Evolutionary conservation across 371 early-diverging fungal genomes (phyloP).

Genomic region (Nematocida sp.): DNA sequence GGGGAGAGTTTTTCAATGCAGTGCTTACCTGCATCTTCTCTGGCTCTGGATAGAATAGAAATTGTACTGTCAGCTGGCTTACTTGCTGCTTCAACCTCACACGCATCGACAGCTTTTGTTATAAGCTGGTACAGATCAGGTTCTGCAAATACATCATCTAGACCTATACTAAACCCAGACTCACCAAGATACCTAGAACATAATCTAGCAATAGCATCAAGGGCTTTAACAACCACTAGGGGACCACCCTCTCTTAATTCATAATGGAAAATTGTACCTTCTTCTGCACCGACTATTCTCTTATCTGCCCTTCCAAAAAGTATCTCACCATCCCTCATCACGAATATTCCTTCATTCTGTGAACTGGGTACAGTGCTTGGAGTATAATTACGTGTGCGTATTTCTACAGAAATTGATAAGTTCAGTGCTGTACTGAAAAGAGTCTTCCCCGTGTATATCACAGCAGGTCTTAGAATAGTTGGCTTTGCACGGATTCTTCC

Average conservation of each 20-base stretch:
- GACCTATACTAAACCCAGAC: slow-evolving; percentile 52
- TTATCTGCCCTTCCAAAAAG: slow-evolving; percentile 41
- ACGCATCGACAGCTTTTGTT: slow-evolving; percentile 38
- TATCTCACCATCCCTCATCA: slow-evolving; percentile 48
- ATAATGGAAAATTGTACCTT: slow-evolving; percentile 46
- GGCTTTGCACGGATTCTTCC: slow-evolving; percentile 79
- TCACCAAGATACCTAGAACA: slow-evolving; percentile 57
- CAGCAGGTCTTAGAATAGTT: slow-evolving; percentile 77
- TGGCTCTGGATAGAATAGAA: slow-evolving; percentile 80
- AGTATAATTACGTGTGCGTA: slow-evolving; percentile 12
- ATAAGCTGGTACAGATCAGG: slow-evolving; percentile 1
- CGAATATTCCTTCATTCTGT: slow-evolving; percentile 34
- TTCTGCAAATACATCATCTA: slow-evolving; percentile 51
- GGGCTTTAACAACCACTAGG: slow-evolving; percentile 29
- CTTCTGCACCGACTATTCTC: slow-evolving; percentile 52
- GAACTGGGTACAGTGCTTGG: background rate
- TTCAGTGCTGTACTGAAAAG: slow-evolving; percentile 71
- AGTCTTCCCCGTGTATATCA: slow-evolving; percentile 75
- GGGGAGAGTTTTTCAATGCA: slow-evolving; percentile 85
- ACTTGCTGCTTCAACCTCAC: slow-evolving; percentile 33
- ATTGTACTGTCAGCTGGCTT: slow-evolving; percentile 70
- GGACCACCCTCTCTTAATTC: slow-evolving; percentile 37
- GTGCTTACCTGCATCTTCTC: slow-evolving; percentile 88
- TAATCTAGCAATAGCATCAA: slow-evolving; percentile 46
- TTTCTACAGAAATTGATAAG: slow-evolving; percentile 38